phyloP scores from a whole-genome alignment of 2,329 filamentous ascomycete genomes.

The Colletotrichum coccodes region DNA sequence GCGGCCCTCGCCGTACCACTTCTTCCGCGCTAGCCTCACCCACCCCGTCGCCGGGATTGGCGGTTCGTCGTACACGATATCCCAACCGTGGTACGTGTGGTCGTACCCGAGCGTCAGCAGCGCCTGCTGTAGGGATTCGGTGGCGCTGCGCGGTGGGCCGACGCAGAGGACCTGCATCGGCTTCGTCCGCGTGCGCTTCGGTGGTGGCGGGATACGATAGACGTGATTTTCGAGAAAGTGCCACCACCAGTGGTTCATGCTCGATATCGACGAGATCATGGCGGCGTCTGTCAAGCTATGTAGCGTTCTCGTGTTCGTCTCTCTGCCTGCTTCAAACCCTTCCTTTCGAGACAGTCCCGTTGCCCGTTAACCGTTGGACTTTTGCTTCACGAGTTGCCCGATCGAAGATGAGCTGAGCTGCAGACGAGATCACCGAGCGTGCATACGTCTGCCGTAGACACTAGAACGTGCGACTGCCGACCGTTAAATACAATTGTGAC shows the following conservation, averaged over 20 bases:
- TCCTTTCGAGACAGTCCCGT: background rate
- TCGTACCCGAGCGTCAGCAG: conserved; percentile 44
- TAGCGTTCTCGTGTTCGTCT: background rate
- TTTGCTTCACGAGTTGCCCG: background rate
- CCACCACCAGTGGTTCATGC: conserved; percentile 31
- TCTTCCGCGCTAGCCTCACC: conserved; percentile 39
- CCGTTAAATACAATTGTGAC: background rate
- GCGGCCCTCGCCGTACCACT: conserved; percentile 37
- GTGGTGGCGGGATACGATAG: conserved; percentile 36
- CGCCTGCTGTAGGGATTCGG: conserved; percentile 46
- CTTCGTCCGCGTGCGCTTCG: conserved; percentile 40
- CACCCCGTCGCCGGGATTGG: conserved; percentile 36
- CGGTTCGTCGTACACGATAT: conserved; percentile 42
- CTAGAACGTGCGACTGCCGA: background rate
- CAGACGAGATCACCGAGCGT: conserved; percentile 1
- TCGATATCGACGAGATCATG: conserved; percentile 21
- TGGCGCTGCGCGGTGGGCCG: conserved; percentile 44
- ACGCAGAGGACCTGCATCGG: conserved; percentile 48
- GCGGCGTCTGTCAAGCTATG: no score
- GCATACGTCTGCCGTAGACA: conserved; percentile 1
- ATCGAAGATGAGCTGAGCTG: conserved; percentile 5
- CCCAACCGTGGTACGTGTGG: conserved; percentile 47
- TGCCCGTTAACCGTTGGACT: background rate
- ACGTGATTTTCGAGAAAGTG: conserved; percentile 20
- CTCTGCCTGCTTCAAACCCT: background rate